Conservation (phyloP, 177 flowering plant genomes). For the Vitis hybrid region DNA sequence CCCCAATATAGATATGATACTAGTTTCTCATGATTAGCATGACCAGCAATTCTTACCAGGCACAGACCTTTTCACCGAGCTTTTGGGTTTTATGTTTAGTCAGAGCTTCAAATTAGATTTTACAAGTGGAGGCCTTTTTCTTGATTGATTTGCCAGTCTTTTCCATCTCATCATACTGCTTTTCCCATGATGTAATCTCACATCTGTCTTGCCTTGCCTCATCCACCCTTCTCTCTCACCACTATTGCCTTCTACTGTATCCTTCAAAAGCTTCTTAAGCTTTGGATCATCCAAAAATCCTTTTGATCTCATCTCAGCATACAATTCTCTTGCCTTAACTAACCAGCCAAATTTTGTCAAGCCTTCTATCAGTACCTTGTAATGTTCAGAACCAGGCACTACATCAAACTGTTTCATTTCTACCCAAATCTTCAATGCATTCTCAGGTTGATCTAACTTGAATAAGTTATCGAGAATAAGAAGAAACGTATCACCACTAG, state of each 20-base stretch:
- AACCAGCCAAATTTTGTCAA: conserved; percentile 48
- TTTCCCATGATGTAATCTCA: conserved; percentile 7
- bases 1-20: background rate
- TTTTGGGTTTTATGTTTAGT: background rate
- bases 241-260: conserved; percentile 13
- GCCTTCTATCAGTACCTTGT: conserved; percentile 50
- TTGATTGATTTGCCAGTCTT: background rate
- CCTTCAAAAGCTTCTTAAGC: conserved; percentile 51
- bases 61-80: background rate
- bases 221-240: background rate
- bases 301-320: conserved; percentile 56
- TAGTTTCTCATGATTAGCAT: background rate
- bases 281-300: conserved; percentile 66
- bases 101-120: background rate
- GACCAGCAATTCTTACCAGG: background rate
- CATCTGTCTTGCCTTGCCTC: conserved; percentile 8
- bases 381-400: conserved; percentile 50
- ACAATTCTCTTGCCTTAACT: conserved; percentile 55
- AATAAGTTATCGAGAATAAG: conserved; percentile 51
- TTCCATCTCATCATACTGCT: conserved; percentile 3
- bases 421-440: conserved; percentile 62
- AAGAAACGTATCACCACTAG: conserved; percentile 56
- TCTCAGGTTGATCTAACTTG: conserved; percentile 49
- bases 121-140: background rate
- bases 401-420: conserved; percentile 57